These are phyloP conservation scores for Fusarium sp. DNA, from an alignment of 2,329 filamentous ascomycete genomes.

Conservation along the genomic window DNA sequence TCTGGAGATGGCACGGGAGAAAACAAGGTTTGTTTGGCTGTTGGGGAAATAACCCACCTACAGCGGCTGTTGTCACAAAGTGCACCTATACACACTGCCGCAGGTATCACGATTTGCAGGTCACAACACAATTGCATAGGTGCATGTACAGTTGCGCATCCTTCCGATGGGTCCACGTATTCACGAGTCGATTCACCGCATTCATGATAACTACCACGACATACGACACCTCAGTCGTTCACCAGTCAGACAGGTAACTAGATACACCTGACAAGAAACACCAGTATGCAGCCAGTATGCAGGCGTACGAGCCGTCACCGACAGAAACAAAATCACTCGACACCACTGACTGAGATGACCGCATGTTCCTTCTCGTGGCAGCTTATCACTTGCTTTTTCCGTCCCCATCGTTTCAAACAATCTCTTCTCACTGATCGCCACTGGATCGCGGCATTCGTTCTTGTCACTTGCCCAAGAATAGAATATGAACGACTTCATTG, in stretches of 20 bases:
- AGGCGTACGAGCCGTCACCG: neutral
- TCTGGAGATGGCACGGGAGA: neutral
- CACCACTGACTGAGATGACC: neutral
- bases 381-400: neutral
- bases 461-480: slow-evolving; percentile 2
- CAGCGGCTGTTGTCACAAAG: neutral
- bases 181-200: slow-evolving; percentile 24
- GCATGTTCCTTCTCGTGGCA: neutral
- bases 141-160: slow-evolving; percentile 9
- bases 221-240: neutral
- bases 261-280: too few relatives aligned
- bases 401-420: neutral
- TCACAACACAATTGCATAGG: slow-evolving; percentile 2
- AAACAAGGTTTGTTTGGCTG: slow-evolving; percentile 12
- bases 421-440: neutral
- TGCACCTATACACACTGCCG: neutral
- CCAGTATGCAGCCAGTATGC: too few relatives aligned
- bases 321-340: neutral
- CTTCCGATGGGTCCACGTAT: slow-evolving; percentile 28
- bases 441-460: neutral
- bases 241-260: neutral
- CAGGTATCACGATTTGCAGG: slow-evolving; percentile 1
- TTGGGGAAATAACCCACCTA: slow-evolving; percentile 9
- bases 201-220: slow-evolving; percentile 24
- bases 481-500: neutral